Conservation (phyloP, 73 alveolate genomes). For the Paramecium biaurelia region DNA sequence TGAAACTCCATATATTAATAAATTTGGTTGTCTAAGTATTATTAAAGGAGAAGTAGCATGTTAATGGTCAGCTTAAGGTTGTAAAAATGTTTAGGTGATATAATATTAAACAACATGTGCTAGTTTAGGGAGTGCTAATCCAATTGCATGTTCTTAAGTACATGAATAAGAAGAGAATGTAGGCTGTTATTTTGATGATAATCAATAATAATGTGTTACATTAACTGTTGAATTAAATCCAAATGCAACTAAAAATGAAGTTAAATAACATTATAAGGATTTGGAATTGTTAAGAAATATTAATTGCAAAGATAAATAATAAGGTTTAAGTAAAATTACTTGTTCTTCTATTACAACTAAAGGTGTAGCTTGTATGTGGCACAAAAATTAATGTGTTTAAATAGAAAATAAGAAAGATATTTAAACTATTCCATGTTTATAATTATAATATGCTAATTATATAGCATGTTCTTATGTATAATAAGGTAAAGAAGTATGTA, state of each 20-base stretch:
- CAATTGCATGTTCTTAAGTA: constrained; percentile 25
- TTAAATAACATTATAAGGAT: neutral
- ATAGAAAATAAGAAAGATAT: neutral
- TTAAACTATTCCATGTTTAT: neutral
- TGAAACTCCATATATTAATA: neutral
- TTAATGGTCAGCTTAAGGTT: neutral
- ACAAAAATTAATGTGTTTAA: neutral
- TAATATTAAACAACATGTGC: neutral
- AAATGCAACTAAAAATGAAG: neutral
- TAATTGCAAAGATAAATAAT: neutral
- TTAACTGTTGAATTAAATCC: neutral
- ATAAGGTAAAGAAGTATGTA: neutral
- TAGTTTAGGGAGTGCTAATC: constrained; percentile 4
- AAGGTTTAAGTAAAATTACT: neutral
- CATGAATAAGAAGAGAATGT: neutral
- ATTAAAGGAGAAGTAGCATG: neutral
- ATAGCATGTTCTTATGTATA: neutral
- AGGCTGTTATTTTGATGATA: neutral
- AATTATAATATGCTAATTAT: neutral
- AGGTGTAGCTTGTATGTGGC: neutral
- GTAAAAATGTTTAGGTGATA: neutral
- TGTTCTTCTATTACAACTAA: neutral
- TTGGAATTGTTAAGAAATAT: neutral
- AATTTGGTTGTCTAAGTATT: neutral
- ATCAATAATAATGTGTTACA: neutral